phyloP scores from a whole-genome alignment of 345 rosid species.

The Alliaria petiolata region DNA sequence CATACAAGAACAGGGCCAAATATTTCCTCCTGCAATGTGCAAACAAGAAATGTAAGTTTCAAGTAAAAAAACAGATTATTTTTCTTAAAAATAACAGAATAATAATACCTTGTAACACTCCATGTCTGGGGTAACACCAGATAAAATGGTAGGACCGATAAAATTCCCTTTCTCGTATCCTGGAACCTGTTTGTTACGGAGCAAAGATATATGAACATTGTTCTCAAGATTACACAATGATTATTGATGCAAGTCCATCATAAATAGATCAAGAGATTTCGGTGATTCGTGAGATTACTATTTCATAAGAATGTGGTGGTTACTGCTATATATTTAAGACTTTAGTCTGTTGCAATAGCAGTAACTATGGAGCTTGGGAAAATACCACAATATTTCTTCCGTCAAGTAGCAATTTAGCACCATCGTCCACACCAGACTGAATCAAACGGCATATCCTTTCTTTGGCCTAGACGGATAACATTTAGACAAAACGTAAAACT shows the following conservation, averaged over 20 bases:
- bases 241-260: not conserved
- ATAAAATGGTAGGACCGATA: constrained; percentile 86
- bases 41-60: not conserved
- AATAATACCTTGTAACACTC: constrained; percentile 86
- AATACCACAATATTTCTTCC: constrained; percentile 83
- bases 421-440: constrained; percentile 78
- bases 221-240: not conserved
- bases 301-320: not conserved
- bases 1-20: constrained; percentile 98
- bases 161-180: constrained; percentile 90
- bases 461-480: constrained; percentile 65
- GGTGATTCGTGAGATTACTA: not conserved
- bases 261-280: not conserved
- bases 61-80: not conserved
- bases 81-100: not conserved
- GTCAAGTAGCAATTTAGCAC: constrained; percentile 83
- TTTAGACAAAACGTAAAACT: constrained; percentile 3
- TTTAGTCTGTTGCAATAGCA: not conserved
- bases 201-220: not conserved
- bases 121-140: constrained; percentile 86
- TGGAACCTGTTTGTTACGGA: constrained; percentile 60
- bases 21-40: constrained; percentile 79
- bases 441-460: constrained; percentile 73
- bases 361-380: not conserved
- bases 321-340: not conserved